These are phyloP conservation scores for Plectranthus barbatus DNA, from an alignment of 257 asterid genomes.

Conservation along the genomic window DNA sequence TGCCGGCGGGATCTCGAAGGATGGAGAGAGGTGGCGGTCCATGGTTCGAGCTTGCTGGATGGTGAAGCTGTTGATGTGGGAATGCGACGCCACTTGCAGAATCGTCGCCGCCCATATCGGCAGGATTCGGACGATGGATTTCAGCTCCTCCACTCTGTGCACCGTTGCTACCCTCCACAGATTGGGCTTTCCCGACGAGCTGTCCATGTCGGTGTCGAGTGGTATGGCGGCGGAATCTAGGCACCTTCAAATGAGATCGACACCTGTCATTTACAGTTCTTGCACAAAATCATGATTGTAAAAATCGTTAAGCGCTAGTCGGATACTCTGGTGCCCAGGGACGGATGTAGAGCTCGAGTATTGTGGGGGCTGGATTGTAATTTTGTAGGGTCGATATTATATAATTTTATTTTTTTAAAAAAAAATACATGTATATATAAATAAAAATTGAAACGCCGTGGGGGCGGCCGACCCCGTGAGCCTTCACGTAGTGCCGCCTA, in stretches of 20 bases:
- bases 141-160: conserved; percentile 78
- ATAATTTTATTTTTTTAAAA: no score
- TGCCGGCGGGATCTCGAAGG: conserved; percentile 69
- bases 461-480: no score
- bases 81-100: conserved; percentile 42
- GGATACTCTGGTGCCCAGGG: no score
- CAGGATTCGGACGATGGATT: conserved; percentile 49
- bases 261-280: no score
- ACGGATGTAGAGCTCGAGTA: no score
- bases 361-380: no score
- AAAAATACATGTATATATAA: no score
- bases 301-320: no score
- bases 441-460: no score
- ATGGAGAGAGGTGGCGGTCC: conserved; percentile 51
- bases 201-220: conserved; percentile 29
- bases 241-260: conserved; percentile 48
- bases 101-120: conserved; percentile 84
- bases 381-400: no score
- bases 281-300: no score
- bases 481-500: no score
- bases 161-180: conserved; percentile 71
- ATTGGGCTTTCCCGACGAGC: conserved; percentile 29
- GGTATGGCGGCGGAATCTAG: conserved; percentile 65
- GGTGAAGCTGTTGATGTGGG: conserved; percentile 59
- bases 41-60: conserved; percentile 64